Percentiles rank a stretch among this genome's conserved stretches.
phyloP scores from a whole-genome alignment of 2,329 filamentous ascomycete species.

The Metarhizium robertsii region DNA sequence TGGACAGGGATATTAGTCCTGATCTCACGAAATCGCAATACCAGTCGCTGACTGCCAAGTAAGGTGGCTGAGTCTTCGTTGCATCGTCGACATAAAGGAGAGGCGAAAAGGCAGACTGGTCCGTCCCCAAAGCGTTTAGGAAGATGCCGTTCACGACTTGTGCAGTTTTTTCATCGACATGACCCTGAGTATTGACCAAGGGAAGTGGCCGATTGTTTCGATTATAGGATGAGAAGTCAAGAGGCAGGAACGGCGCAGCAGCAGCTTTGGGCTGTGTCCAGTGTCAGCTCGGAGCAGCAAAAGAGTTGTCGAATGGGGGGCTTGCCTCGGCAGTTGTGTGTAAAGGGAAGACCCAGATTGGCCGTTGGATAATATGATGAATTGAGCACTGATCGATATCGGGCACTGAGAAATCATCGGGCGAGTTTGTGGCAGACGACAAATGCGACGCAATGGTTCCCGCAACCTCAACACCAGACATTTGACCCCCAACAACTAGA shows the following conservation, averaged over 20 bases:
- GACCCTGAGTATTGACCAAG: constrained; percentile 54
- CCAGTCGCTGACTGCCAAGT: constrained; percentile 59
- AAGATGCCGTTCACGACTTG: constrained; percentile 42
- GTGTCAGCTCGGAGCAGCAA: not conserved
- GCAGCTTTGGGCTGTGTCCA: constrained; percentile 30
- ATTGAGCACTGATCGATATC: constrained; percentile 45
- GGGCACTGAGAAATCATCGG: constrained; percentile 29
- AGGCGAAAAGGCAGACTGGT: constrained; percentile 42
- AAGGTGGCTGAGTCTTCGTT: constrained; percentile 44
- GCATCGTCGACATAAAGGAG: constrained; percentile 28
- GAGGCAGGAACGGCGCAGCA: constrained; percentile 56
- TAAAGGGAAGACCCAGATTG: constrained; percentile 63
- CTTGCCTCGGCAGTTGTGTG: constrained; percentile 42
- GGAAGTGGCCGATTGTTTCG: constrained; percentile 49
- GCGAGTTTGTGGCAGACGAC: constrained; percentile 51
- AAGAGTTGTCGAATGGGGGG: not conserved
- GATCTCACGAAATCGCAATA: constrained; percentile 68
- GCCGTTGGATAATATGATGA: constrained; percentile 59
- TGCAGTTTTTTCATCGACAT: constrained; percentile 50
- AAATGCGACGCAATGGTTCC: constrained; percentile 62
- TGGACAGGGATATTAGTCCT: constrained; percentile 43
- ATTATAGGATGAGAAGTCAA: constrained; percentile 67
- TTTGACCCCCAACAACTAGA: constrained; percentile 68
- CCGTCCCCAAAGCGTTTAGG: constrained; percentile 36
- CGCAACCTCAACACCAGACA: constrained; percentile 73